A percentile compares a stretch with the other conserved stretches of the same genome.
phyloP scores from a whole-genome alignment of 768 basidiomycete genomes.

The Mrakia gelida region DNA sequence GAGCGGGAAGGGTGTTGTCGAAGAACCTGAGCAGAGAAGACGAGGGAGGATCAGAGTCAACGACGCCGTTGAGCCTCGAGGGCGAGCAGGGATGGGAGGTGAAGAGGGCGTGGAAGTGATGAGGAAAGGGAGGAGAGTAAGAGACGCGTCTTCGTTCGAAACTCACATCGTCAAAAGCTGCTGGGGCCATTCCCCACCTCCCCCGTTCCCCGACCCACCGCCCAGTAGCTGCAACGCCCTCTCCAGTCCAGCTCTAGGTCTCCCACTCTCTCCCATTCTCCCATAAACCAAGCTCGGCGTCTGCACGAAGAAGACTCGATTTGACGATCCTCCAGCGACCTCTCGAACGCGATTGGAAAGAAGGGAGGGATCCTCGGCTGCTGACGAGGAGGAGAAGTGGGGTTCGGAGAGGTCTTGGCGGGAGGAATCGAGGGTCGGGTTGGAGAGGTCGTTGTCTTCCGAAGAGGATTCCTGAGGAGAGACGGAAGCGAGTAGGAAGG shows the following conservation, averaged over 20 bases:
- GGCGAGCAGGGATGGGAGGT: neutral
- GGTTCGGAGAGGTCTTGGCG: constrained; percentile 23
- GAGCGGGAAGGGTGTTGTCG: constrained; percentile 25
- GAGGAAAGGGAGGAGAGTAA: neutral
- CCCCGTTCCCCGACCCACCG: neutral
- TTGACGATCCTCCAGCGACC: constrained; percentile 11
- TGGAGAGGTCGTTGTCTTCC: constrained; percentile 26
- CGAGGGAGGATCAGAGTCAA: no score
- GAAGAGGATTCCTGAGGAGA: neutral
- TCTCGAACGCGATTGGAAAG: constrained; percentile 23
- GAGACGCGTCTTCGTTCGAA: neutral
- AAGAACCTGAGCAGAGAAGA: constrained; percentile 5
- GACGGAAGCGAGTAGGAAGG: neutral
- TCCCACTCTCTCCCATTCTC: neutral
- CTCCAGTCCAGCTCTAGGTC: constrained; percentile 1
- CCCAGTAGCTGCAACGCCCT: neutral
- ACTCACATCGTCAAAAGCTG: constrained; percentile 23
- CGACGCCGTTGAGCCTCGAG: neutral
- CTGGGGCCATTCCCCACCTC: neutral
- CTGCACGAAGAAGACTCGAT: constrained; percentile 27
- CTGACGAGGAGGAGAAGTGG: constrained; percentile 15
- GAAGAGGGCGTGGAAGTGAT: no score
- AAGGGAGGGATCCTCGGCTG: constrained; percentile 31
- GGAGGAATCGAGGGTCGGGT: constrained; percentile 23
- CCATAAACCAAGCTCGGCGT: constrained; percentile 12